Percentiles rank a stretch among this genome's conserved stretches.
These are phyloP conservation scores for Elsinoe ampelina DNA, from an alignment of 2,329 filamentous ascomycete genomes.

Conservation along the genomic window DNA sequence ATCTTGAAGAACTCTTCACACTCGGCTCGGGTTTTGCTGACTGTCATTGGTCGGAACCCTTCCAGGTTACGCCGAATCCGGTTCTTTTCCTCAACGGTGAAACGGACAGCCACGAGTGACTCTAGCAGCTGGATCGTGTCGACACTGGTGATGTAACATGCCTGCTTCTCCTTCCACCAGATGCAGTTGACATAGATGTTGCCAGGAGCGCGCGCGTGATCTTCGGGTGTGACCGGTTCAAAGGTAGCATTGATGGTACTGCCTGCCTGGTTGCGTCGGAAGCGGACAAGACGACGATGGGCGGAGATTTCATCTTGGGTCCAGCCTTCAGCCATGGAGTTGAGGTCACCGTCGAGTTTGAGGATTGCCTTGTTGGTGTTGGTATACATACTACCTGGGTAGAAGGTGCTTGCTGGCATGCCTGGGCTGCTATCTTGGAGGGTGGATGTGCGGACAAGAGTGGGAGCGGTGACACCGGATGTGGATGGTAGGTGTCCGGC, in stretches of 20 bases:
- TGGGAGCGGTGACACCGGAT: conserved; percentile 42
- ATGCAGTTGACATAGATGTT: conserved; percentile 97
- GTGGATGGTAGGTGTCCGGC: conserved; percentile 38
- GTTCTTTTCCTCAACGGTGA: conserved; percentile 97
- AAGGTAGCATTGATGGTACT: conserved; percentile 76
- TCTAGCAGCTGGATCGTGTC: conserved; percentile 95
- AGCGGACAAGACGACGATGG: conserved; percentile 77
- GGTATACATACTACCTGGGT: conserved; percentile 72
- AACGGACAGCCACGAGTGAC: conserved; percentile 74
- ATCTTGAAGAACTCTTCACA: conserved; percentile 98
- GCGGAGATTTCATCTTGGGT: conserved; percentile 68
- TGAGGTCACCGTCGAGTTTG: conserved; percentile 76
- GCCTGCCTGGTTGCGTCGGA: conserved; percentile 71
- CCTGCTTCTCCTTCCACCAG: conserved; percentile 83
- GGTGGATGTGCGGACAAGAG: conserved; percentile 59
- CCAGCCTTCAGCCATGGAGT: conserved; percentile 78
- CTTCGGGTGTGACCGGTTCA: conserved; percentile 65
- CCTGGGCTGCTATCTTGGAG: conserved; percentile 47
- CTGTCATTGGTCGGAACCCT: conserved; percentile 82
- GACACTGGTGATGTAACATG: conserved; percentile 91
- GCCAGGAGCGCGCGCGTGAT: conserved; percentile 57
- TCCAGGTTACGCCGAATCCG: conserved; percentile 91
- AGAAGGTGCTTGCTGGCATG: conserved; percentile 48
- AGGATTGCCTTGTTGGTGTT: conserved; percentile 63
- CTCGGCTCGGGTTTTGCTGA: conserved; percentile 84